Conservation (phyloP, 257 asterid genomes). For the Solanum habrochaites region DNA sequence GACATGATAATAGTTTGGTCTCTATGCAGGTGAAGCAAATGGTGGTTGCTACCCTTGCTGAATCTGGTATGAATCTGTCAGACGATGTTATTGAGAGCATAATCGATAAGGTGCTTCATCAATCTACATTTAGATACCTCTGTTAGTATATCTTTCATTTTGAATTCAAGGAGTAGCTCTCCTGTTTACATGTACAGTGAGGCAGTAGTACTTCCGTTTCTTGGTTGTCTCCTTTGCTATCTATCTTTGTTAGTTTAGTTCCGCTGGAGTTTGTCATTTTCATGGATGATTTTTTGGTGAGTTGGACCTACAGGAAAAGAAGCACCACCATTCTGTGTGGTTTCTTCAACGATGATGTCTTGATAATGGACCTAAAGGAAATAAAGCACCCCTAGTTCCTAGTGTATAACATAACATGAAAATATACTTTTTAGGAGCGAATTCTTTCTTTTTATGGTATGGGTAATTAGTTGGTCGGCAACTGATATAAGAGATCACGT, state of each 20-base stretch:
- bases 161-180: neutral
- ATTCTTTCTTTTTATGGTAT: neutral
- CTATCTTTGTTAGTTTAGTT: neutral
- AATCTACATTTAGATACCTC: neutral
- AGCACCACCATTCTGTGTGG: neutral
- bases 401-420: neutral
- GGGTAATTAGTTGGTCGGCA: neutral
- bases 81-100: conserved; percentile 83
- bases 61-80: conserved; percentile 87
- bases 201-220: neutral
- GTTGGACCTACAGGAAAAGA: neutral
- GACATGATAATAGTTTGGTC: neutral
- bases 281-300: neutral
- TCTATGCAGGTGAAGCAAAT: conserved; percentile 71
- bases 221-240: neutral
- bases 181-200: neutral
- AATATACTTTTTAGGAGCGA: neutral
- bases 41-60: conserved; percentile 97
- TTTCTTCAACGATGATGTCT: neutral
- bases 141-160: neutral
- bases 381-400: neutral
- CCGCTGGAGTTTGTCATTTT: neutral
- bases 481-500: neutral
- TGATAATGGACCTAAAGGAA: neutral
- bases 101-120: conserved; percentile 48